Conservation (phyloP, 176 grass and related monocot species). For the Leersia perrieri region DNA sequence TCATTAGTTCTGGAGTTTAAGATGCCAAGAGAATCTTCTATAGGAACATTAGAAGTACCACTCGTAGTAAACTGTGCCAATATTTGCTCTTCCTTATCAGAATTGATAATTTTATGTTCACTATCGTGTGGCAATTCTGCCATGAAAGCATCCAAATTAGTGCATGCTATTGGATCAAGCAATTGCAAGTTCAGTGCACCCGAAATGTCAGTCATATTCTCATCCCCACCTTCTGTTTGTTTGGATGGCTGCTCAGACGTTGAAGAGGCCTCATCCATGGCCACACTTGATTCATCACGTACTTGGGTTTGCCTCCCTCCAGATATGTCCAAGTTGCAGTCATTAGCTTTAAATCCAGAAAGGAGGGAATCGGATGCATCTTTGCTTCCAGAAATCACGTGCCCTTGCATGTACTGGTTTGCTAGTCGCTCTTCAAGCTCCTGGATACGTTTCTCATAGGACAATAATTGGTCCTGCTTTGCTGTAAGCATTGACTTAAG, state of each 20-base stretch:
- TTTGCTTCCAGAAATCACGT: slow-evolving; percentile 60
- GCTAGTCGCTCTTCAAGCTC: slow-evolving; percentile 82
- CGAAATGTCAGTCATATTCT: slow-evolving; percentile 90
- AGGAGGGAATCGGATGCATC: slow-evolving; percentile 49
- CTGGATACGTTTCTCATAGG: slow-evolving; percentile 84
- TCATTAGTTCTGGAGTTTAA: slow-evolving; percentile 42
- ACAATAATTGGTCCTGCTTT: slow-evolving; percentile 64
- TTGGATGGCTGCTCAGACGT: slow-evolving; percentile 72
- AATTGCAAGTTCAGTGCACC: slow-evolving; percentile 66
- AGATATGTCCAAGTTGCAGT: slow-evolving; percentile 47
- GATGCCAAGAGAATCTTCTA: slow-evolving; percentile 49
- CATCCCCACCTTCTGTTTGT: slow-evolving; percentile 85
- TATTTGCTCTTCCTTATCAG: slow-evolving; percentile 48
- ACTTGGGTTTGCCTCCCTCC: slow-evolving; percentile 54
- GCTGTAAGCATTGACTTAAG: slow-evolving; percentile 60
- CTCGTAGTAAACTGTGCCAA: slow-evolving; percentile 33
- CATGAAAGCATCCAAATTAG: slow-evolving; percentile 74
- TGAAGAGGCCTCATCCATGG: slow-evolving; percentile 87
- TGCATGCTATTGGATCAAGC: slow-evolving; percentile 38
- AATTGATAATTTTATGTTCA: slow-evolving; percentile 55
- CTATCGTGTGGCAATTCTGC: slow-evolving; percentile 43
- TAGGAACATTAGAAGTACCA: slow-evolving; percentile 44
- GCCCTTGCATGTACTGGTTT: slow-evolving; percentile 69
- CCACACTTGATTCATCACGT: slow-evolving; percentile 51
- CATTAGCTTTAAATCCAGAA: slow-evolving; percentile 57